Conservation (phyloP, 345 rosid species). For the Euphorbia lathyris region DNA sequence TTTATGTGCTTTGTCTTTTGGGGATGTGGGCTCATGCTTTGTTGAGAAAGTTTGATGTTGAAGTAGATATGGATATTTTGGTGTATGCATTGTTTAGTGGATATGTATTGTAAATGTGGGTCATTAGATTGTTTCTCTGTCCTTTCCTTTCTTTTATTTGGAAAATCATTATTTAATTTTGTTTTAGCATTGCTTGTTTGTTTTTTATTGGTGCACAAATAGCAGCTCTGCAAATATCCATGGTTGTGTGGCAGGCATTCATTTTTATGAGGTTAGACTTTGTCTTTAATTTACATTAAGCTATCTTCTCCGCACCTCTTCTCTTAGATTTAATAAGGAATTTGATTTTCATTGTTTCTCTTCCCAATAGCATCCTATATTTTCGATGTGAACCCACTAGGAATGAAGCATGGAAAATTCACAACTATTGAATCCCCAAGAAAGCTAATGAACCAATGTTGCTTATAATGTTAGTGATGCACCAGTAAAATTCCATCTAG, state of each 20-base stretch:
- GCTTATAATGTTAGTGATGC: neutral
- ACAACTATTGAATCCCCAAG: no score
- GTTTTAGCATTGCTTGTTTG: no score
- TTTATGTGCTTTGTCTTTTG: no score
- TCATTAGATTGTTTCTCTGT: neutral
- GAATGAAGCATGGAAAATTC: neutral
- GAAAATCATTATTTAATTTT: no score
- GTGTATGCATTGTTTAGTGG: no score
- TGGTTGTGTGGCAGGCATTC: neutral
- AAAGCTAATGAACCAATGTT: no score
- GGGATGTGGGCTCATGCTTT: no score
- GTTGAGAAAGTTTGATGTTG: no score
- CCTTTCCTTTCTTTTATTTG: neutral
- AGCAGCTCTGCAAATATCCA: neutral
- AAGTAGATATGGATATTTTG: no score
- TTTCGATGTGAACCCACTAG: neutral
- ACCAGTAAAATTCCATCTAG: neutral
- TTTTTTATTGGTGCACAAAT: neutral
- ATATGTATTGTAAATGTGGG: no score
- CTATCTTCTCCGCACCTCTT: neutral
- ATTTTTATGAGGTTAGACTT: neutral
- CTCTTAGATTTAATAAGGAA: neutral
- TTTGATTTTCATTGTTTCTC: neutral
- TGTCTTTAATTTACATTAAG: neutral
- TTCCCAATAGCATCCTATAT: neutral